Evolutionary conservation across 2,329 filamentous ascomycete genomes (phyloP), one percentile per base, ranked within the genome.

Genomic region (Raffaelea albimanens): DNA sequence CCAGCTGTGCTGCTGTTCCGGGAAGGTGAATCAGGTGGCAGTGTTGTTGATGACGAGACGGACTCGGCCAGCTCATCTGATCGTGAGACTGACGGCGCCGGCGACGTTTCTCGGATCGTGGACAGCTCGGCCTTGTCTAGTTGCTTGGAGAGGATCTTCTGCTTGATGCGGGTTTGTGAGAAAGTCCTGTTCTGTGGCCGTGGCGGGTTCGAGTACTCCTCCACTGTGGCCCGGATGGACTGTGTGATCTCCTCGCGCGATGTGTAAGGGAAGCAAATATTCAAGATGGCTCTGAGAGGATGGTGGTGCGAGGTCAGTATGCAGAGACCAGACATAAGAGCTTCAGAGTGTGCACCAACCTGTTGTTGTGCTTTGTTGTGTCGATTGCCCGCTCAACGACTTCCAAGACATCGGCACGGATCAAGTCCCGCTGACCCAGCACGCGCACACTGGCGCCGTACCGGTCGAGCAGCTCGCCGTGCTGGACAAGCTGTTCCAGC

Each of bases 251-350:
- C 93, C 59, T 95, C 89, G 54, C 93, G 79, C 4, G 90, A 95
- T 0, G 93, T 97, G 61, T 98, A 98, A 0, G 93, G 93, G 59
- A 97, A 97, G 70, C 93, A 98, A 53, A 98, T 89, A 62, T 98
- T 98, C 45, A 98, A 71, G 25, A 77, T 67, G 22, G 72, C 69
- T 47, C 76, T 80, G 45, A 20, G 18, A 25, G 16, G 22, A 5
- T 13, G 42, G 34, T 36, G 36, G 42, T 14, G 31, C 9, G 31
- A 16, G 16, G 31, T 10, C 9, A 16, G 10, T 9, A 34, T 34
- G 31, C 10, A 34, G 31, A 34, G 16, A 16, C 9, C 10, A 34
- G 31, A 34, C 10, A 34, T 9, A 38, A 8, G 34, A 38, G 14
- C 14, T 8, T n/a, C n/a, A 40, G 8, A 25, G 36, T 7, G 21